Base-by-base conservation (phyloP, 352 stramenopile genomes). In the Pythium sukuiense region DNA sequence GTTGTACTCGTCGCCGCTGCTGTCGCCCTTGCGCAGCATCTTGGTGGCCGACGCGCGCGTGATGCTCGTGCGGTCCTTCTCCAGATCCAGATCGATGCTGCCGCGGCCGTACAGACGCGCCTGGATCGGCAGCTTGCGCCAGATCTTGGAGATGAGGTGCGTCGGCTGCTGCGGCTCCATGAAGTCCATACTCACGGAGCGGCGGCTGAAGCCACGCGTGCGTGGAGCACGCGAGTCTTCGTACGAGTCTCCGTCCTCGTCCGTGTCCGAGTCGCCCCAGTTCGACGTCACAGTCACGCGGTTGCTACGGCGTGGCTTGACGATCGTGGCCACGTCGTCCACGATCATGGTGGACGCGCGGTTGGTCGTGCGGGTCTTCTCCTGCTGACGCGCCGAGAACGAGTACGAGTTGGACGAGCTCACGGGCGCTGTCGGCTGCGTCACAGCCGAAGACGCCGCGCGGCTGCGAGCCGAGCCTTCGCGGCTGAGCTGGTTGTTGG, bases 121-220 rank as follows among this genome's bases (percentile, higher is more conserved):
- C 60, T 92, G 83, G 63, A 92, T 87, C 26, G 83, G 83, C 61
- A 92, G 65, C 67, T 92, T 92, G 46, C 81, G 81, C 83, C 83
- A 92, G 56, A 90, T 86, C 72, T 92, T 92, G 6, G 79, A 84
- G 67, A 92, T 92, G 27, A 92, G 62, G 58, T 92, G 83, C 37
- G 74, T 82, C 48, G 83, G 72, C 43, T 83, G 76, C 63, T 92
- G 80, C 29, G 67, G 62, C 62, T 92, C 81, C 80, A 92, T 85
- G 56, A 89, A 89, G 71, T 92, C 83, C 80, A 92, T 88, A 62
- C 80, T 89, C 63, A 88, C 76, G 7, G 81, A 89, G 13, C 83
- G 81, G 1, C 80, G 74, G 43, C 81, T 79, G 2, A 90, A 71
- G n/a, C 81, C 80, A 24, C 77, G 81, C 39, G 76, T 85, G 24